Percentiles rank a stretch among this genome's conserved stretches.
These are phyloP conservation scores for Raffaelea albimanens DNA, from an alignment of 2,329 filamentous ascomycete genomes.

Conservation along the genomic window DNA sequence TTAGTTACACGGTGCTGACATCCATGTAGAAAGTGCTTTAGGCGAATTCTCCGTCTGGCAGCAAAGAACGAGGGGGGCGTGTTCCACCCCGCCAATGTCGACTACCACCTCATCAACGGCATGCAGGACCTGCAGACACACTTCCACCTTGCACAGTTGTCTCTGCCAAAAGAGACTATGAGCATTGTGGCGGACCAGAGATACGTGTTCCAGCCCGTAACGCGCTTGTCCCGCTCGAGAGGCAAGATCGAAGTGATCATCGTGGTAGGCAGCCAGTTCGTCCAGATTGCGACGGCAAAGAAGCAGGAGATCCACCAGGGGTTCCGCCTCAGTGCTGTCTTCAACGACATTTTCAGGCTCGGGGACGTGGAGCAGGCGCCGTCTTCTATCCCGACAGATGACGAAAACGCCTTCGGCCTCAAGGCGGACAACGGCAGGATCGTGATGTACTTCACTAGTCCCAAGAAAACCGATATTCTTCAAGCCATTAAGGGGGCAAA, in stretches of 20 bases:
- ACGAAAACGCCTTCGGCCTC: slow-evolving; percentile 58
- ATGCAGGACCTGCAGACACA: slow-evolving; percentile 56
- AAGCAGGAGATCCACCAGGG: slow-evolving; percentile 59
- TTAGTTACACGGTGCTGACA: not conserved
- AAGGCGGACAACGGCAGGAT: slow-evolving; percentile 61
- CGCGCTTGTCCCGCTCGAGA: slow-evolving; percentile 56
- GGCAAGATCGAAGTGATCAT: slow-evolving; percentile 62
- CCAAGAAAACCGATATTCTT: slow-evolving; percentile 53
- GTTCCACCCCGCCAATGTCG: slow-evolving; percentile 55
- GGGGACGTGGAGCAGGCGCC: slow-evolving; percentile 59
- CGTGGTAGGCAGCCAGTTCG: slow-evolving; percentile 60
- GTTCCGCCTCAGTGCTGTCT: slow-evolving; percentile 50
- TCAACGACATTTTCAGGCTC: slow-evolving; percentile 62
- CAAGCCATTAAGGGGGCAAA: slow-evolving; percentile 55
- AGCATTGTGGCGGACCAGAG: slow-evolving; percentile 58
- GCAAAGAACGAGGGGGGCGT: slow-evolving; percentile 50
- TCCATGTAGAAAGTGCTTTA: slow-evolving; percentile 51
- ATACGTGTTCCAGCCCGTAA: slow-evolving; percentile 57
- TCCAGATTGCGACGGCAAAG: slow-evolving; percentile 59
- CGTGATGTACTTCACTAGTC: slow-evolving; percentile 62
- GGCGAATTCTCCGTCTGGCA: slow-evolving; percentile 51
- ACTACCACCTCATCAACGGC: slow-evolving; percentile 57
- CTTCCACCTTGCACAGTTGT: slow-evolving; percentile 57
- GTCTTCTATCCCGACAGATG: slow-evolving; percentile 53
- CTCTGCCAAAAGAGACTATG: slow-evolving; percentile 61